phyloP scores from a whole-genome alignment of 2,329 filamentous ascomycete species.

The Alternaria arborescens region DNA sequence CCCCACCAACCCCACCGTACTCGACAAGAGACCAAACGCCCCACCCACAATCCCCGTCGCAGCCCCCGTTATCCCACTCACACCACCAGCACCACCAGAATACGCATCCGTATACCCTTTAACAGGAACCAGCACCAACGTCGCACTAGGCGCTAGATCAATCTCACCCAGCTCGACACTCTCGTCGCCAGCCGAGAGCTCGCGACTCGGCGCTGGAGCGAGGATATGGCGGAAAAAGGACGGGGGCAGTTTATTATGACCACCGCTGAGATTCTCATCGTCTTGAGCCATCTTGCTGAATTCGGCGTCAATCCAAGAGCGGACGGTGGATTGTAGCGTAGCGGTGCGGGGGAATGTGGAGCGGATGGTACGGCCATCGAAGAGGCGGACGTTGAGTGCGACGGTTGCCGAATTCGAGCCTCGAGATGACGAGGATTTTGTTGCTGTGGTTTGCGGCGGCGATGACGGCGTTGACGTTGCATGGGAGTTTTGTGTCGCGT shows the following conservation, averaged over 20 bases:
- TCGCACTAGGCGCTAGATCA: conserved; percentile 79
- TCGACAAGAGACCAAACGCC: conserved; percentile 44
- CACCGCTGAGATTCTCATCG: conserved; percentile 19
- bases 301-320: conserved; percentile 74
- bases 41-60: conserved; percentile 46
- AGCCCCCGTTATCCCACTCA: conserved; percentile 38
- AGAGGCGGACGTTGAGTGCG: conserved; percentile 77
- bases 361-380: conserved; percentile 83
- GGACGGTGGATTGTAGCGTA: conserved; percentile 71
- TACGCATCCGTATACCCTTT: conserved; percentile 69
- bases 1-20: conserved; percentile 44
- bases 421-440: conserved; percentile 29
- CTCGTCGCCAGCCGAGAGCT: conserved; percentile 79
- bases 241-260: conserved; percentile 56
- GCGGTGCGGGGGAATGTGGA: conserved; percentile 71
- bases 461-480: neutral
- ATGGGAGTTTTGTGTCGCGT: conserved; percentile 8
- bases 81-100: conserved; percentile 35
- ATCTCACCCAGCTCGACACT: conserved; percentile 71
- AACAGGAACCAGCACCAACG: conserved; percentile 80
- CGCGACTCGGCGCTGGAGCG: conserved; percentile 77
- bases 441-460: neutral
- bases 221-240: conserved; percentile 88
- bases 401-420: conserved; percentile 45
- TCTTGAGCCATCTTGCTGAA: conserved; percentile 34